Conservation (phyloP, 371 early-diverging fungal species). For the Cokeromyces recurvatus region DNA sequence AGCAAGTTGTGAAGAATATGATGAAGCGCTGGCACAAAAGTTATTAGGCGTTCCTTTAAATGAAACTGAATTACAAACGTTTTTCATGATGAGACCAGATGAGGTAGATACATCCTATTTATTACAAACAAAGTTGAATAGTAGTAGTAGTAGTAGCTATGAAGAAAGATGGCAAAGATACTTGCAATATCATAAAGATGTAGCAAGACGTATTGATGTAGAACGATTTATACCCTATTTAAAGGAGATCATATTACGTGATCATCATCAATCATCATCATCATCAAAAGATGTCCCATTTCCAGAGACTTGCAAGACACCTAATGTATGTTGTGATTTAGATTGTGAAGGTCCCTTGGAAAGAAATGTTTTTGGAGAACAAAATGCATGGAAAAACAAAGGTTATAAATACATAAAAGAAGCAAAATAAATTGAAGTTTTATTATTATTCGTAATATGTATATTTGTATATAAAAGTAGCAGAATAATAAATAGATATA, state of each 20-base stretch:
- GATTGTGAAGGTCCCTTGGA: constrained; percentile 12
- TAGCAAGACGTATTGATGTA: constrained; percentile 9
- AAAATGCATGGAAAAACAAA: constrained; percentile 12
- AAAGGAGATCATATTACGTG: constrained; percentile 4
- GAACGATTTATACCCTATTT: constrained; percentile 15
- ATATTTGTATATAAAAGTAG: too few relatives aligned
- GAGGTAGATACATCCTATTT: background rate
- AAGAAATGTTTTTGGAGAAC: constrained; percentile 18
- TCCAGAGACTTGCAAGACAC: constrained; percentile 13
- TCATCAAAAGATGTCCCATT: constrained; percentile 1
- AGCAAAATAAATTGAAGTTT: too few relatives aligned
- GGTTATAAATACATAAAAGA: too few relatives aligned
- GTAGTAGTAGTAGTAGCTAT: background rate
- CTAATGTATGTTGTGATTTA: constrained; percentile 20
- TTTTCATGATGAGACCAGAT: background rate
- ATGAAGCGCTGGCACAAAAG: background rate
- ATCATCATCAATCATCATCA: constrained; percentile 2
- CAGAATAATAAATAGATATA: too few relatives aligned
- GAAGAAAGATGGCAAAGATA: background rate
- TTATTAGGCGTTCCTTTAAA: constrained; percentile 2
- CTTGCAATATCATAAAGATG: constrained; percentile 15
- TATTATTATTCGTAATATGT: too few relatives aligned
- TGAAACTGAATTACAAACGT: constrained; percentile 4
- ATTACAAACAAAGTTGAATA: background rate
- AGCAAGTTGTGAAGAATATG: constrained; percentile 10